These are phyloP conservation scores for Auriscalpium vulgare DNA, from an alignment of 768 basidiomycete genomes.

Conservation along the genomic window DNA sequence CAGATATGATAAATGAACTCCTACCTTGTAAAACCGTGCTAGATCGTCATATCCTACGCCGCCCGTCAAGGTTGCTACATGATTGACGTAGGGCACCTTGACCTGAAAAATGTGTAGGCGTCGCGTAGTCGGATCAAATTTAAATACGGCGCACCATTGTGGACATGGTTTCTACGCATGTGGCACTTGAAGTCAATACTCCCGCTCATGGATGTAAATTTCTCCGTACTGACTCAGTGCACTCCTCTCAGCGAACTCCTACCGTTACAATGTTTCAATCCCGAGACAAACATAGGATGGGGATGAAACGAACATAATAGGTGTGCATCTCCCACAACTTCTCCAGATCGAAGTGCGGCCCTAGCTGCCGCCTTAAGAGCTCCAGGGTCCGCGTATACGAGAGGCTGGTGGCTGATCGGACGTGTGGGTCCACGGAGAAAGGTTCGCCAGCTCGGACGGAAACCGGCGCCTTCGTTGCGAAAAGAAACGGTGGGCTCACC, in stretches of 20 bases:
- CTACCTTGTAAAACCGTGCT: slow-evolving; percentile 38
- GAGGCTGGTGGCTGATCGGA: slow-evolving; percentile 30
- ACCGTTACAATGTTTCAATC: neutral
- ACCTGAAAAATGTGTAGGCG: slow-evolving; percentile 22
- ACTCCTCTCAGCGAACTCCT: slow-evolving; percentile 34
- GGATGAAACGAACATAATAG: slow-evolving; percentile 27
- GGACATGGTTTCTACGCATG: slow-evolving; percentile 29
- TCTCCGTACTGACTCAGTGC: slow-evolving; percentile 26
- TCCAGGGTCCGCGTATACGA: slow-evolving; percentile 32
- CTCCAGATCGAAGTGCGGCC: slow-evolving; percentile 39
- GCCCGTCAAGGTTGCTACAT: slow-evolving; percentile 38
- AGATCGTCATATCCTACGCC: slow-evolving; percentile 35
- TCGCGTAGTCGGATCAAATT: neutral
- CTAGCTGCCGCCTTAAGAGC: slow-evolving; percentile 27
- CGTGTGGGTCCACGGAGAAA: slow-evolving; percentile 23
- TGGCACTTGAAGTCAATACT: too few species aligned
- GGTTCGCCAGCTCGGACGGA: slow-evolving; percentile 16
- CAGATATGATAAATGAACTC: neutral
- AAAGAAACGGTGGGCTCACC: slow-evolving; percentile 30
- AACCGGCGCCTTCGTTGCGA: slow-evolving; percentile 25
- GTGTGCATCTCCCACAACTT: slow-evolving; percentile 40
- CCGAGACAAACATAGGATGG: neutral
- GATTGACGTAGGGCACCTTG: slow-evolving; percentile 32
- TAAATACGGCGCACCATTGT: slow-evolving; percentile 28
- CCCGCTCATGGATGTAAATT: too few species aligned